Base-by-base conservation (phyloP, 2,329 filamentous ascomycete species). In the Penicillium sp. region DNA sequence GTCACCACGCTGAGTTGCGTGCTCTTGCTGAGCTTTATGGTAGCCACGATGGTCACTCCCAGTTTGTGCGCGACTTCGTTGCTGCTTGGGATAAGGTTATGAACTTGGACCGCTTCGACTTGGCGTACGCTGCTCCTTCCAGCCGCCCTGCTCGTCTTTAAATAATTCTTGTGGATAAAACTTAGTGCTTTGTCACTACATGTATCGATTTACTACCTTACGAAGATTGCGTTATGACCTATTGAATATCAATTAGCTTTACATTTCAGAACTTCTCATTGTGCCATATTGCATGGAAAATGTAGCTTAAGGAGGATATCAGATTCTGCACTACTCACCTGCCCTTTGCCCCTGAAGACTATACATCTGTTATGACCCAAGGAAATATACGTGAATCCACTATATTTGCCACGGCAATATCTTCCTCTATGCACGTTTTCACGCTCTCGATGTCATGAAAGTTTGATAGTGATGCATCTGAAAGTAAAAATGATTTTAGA, bases 11-110 rank as follows among this genome's bases (percentile, higher is more conserved):
- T 26, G 89, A 91, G 80, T 78, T 91, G 48, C 86, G 89, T 48
- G 87, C 89, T 33, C 73, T 90, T 33, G 76, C 88, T 5, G 89
- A 91, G 78, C 82, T 90, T 0, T 91, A 91, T 66, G 89, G 78
- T 37, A 80, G 80, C 62, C 68, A 78, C 0, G 88, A 88, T 65
- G 81, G 78, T 10, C 71, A 82, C 56, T 79, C 84, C 56, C 88
- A 86, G 79, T 89, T 91, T 57, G 83, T 85, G 44, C 84, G 82
- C 73, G 89, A 91, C 77, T 91, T 91, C 67, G 81, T 90, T 16
- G 76, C 80, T 8, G 86, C 85, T 3, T 91, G 89, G 89, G 78
- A 80, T 66, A 91, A 91, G 85, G 84, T 91, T 11, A 88, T 88
- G 84, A 87, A 89, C 69, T 70, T 88, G 55, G 89, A 91, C 71